phyloP scores from a whole-genome alignment of 352 stramenopile genomes.

The Peronospora belbahrii region DNA sequence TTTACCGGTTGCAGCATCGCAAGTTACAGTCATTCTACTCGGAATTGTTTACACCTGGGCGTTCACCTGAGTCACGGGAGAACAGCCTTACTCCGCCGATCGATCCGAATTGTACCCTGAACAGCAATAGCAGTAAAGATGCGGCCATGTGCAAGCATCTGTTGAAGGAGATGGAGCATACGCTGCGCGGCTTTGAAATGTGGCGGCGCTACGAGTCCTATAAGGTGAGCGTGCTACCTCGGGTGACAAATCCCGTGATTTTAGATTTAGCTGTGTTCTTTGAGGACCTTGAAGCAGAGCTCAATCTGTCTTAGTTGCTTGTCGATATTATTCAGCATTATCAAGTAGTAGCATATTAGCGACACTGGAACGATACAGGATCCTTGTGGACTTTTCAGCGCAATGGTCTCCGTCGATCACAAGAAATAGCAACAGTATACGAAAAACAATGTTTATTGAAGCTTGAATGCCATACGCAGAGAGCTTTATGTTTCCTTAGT shows the following conservation, averaged over 20 bases:
- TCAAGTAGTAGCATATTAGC: slow-evolving; percentile 24
- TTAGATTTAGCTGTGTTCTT: slow-evolving; percentile 63
- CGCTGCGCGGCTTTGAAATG: slow-evolving; percentile 81
- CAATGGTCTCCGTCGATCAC: slow-evolving; percentile 12
- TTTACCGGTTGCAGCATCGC: slow-evolving; percentile 75
- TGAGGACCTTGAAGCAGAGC: slow-evolving; percentile 58
- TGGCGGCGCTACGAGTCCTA: slow-evolving; percentile 76
- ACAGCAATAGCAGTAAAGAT: slow-evolving; percentile 56
- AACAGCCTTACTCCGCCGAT: slow-evolving; percentile 72
- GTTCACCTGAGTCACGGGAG: slow-evolving; percentile 64
- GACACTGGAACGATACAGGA: slow-evolving; percentile 19
- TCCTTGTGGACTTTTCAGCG: slow-evolving; percentile 24
- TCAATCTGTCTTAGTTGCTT: slow-evolving; percentile 29
- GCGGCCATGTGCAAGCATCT: slow-evolving; percentile 54
- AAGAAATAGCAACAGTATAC: slow-evolving; percentile 18
- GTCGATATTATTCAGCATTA: slow-evolving; percentile 4
- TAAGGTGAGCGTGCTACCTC: slow-evolving; percentile 60
- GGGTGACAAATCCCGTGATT: slow-evolving; percentile 64
- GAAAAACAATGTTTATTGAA: slow-evolving; percentile 8
- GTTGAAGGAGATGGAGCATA: slow-evolving; percentile 83
- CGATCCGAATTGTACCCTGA: slow-evolving; percentile 27
- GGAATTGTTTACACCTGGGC: slow-evolving; percentile 65
- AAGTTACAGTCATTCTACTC: slow-evolving; percentile 77
- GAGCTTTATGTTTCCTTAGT: slow-evolving; percentile 50
- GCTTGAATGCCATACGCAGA: not conserved